Evolutionary conservation across 2,329 filamentous ascomycete species (phyloP).

Genomic region (Coleophoma eucalyptorum): DNA sequence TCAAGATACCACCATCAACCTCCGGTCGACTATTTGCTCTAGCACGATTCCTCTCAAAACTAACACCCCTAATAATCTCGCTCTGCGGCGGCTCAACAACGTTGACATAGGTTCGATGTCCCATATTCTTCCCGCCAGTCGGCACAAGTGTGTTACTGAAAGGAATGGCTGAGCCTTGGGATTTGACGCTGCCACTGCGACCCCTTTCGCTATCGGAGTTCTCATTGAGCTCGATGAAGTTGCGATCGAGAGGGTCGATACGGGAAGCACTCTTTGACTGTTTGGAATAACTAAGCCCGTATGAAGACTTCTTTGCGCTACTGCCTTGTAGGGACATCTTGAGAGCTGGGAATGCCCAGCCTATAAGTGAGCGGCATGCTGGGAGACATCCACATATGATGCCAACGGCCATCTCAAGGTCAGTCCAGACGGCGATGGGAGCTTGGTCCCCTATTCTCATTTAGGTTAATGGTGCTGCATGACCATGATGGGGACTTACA

Average conservation of each 20-base stretch:
- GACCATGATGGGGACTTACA: constrained; percentile 4
- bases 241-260: neutral
- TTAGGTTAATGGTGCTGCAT: neutral
- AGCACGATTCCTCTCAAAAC: neutral
- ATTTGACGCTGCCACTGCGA: neutral
- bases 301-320: neutral
- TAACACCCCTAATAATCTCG: neutral
- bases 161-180: neutral
- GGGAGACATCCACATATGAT: constrained; percentile 38
- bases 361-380: constrained; percentile 30
- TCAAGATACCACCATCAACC: neutral
- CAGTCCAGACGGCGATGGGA: constrained; percentile 10
- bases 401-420: constrained; percentile 32
- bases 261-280: neutral
- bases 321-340: constrained; percentile 18
- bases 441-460: constrained; percentile 12
- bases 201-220: neutral
- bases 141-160: neutral
- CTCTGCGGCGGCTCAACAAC: neutral
- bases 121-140: neutral
- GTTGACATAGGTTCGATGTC: neutral
- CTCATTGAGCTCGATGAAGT: constrained; percentile 1
- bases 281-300: neutral
- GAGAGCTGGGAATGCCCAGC: constrained; percentile 6
- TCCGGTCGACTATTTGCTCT: neutral